Evolutionary conservation across 2,329 filamentous ascomycete genomes (phyloP).

Genomic region (Claviceps digitariae): DNA sequence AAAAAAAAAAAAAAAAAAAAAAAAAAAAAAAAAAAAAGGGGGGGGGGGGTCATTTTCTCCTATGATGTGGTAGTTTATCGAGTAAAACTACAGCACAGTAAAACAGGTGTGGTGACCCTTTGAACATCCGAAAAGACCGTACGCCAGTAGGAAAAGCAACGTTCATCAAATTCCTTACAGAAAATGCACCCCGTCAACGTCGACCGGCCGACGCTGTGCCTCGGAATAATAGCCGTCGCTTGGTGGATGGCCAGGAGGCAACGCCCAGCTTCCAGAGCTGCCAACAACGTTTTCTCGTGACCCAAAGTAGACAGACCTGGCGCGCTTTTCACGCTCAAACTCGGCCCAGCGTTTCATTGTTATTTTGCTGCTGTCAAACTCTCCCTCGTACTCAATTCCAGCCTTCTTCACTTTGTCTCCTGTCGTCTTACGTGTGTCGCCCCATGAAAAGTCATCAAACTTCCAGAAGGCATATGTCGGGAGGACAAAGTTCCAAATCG

Average conservation of each 20-base stretch:
- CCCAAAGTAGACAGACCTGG: slow-evolving; percentile 37
- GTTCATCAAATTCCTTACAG: too few species aligned
- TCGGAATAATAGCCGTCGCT: slow-evolving; percentile 45
- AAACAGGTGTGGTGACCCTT: too few species aligned
- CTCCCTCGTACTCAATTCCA: slow-evolving; percentile 77
- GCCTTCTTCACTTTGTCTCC: slow-evolving; percentile 82
- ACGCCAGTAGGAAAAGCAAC: too few species aligned
- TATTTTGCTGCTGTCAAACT: slow-evolving; percentile 97
- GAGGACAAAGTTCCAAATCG: slow-evolving; percentile 94
- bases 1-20: slow-evolving; percentile 1
- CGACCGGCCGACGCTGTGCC: slow-evolving; percentile 16
- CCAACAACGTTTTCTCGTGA: slow-evolving; percentile 36
- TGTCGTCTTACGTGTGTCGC: slow-evolving; percentile 89
- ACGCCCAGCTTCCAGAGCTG: slow-evolving; percentile 28
- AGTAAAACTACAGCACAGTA: too few species aligned
- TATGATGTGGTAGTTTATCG: too few species aligned
- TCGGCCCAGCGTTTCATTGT: slow-evolving; percentile 99
- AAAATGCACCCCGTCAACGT: not conserved
- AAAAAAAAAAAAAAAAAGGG: too few species aligned
- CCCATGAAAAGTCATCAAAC: slow-evolving; percentile 99
- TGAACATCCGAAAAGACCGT: too few species aligned
- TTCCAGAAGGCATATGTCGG: slow-evolving; percentile 97
- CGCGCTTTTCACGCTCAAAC: slow-evolving; percentile 61
- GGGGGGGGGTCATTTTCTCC: too few species aligned
- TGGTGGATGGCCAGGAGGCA: slow-evolving; percentile 29